These are phyloP conservation scores for Beauveria sp. DNA, from an alignment of 2,329 filamentous ascomycete genomes.

Conservation along the genomic window DNA sequence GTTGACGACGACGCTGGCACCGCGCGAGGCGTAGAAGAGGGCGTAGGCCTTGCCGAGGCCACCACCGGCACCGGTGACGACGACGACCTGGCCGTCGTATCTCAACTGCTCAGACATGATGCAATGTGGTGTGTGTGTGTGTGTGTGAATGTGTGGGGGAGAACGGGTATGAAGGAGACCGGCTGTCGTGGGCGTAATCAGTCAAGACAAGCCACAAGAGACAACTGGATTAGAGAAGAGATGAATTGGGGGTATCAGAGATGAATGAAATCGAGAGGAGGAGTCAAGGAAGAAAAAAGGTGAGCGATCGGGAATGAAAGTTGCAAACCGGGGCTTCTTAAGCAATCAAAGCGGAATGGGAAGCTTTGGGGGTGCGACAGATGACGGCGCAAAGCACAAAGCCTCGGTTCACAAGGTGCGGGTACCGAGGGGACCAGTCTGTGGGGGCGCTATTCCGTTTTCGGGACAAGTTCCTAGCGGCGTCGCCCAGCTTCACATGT, in stretches of 20 bases:
- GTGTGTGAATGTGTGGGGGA: background rate
- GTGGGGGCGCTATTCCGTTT: slow-evolving; percentile 1
- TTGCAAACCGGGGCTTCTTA: slow-evolving; percentile 8
- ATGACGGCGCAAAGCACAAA: background rate
- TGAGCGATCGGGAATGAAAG: background rate
- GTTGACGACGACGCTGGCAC: slow-evolving; percentile 93
- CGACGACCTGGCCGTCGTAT: slow-evolving; percentile 77
- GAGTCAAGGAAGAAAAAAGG: background rate
- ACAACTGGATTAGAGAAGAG: background rate
- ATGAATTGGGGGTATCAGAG: slow-evolving; percentile 6
- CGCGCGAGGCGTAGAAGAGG: slow-evolving; percentile 82
- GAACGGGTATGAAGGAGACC: background rate
- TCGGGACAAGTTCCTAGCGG: background rate
- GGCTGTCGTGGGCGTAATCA: background rate
- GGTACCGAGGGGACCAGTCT: slow-evolving; percentile 3
- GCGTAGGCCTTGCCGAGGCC: slow-evolving; percentile 77
- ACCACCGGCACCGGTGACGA: slow-evolving; percentile 74
- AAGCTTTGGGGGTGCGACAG: background rate
- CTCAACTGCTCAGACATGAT: slow-evolving; percentile 62
- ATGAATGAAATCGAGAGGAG: background rate
- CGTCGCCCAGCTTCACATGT: slow-evolving; percentile 7
- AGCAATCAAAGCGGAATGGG: background rate
- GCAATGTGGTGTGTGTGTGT: slow-evolving; percentile 16
- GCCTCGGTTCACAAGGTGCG: background rate
- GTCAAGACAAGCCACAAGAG: background rate